Base-by-base conservation (phyloP, 345 rosid species). In the Mangifera indica region DNA sequence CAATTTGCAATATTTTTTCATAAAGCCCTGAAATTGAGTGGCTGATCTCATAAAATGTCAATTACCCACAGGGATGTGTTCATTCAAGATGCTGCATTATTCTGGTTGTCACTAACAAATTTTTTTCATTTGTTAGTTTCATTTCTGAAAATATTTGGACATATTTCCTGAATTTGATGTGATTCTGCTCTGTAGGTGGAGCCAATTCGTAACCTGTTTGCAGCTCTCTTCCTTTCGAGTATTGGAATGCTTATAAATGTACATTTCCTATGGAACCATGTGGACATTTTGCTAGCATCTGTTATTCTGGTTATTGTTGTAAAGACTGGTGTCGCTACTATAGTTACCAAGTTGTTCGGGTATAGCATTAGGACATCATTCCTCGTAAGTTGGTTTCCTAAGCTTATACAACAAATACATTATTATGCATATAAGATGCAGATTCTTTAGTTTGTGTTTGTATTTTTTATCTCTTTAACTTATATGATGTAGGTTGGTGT, bases 181-280 rank as follows among this genome's bases (percentile, higher is more conserved):
- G 61, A 70, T 72, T 78, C 68, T 60, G 21, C 42, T 32, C 64
- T 82, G 74, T 77, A 89, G 99, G 97, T 95, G 88, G 99, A 95
- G 79, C 99, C 99, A 70, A 92, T 95, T 62, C 93, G 99, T 56
- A 95, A 95, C 82, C 73, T 95, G 71, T 95, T 95, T 72, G 91
- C 98, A 10, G 99, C 99, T 66, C 99, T 95, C 72, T 95, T 92
- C 79, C 91, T 95, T 46, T 92, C 99, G 44, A 91, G 99, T 79
- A 95, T 95, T 22, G 99, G 99, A 74, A 95, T 95, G 99, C 97
- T 95, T 56, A 95, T 95, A 81, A 84, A 95, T 62, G 98, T 95
- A 20, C 98, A 89, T 65, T 95, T 95, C 81, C 84, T 95, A n/a
- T 93, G 99, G 99, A 93, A 85, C 83, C 99, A 95, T 72, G 93